These are phyloP conservation scores for Boechera stricta DNA, from an alignment of 345 rosid genomes.

Conservation along the genomic window DNA sequence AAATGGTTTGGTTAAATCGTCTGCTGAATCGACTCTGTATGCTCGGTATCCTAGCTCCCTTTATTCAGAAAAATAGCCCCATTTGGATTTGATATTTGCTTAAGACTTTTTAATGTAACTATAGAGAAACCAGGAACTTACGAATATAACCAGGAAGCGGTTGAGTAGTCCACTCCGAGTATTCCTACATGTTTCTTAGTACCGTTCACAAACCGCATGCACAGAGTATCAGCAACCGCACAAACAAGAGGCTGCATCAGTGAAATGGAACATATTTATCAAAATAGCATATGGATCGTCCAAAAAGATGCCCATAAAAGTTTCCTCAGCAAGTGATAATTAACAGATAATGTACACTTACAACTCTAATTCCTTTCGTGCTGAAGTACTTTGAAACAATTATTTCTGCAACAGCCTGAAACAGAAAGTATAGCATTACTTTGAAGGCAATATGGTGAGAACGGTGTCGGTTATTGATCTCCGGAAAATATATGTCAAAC, in stretches of 20 bases:
- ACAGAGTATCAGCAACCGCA: conserved; percentile 82
- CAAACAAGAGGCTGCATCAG: conserved; percentile 68
- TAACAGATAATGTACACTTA: conserved; percentile 51
- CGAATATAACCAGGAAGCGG: conserved; percentile 86
- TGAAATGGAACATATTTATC: conserved; percentile 5
- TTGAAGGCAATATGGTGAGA: conserved; percentile 17
- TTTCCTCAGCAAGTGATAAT: conserved; percentile 8
- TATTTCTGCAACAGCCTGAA: conserved; percentile 82
- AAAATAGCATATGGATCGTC: conserved; percentile 4
- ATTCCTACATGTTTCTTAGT: conserved; percentile 60
- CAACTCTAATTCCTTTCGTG: conserved; percentile 66
- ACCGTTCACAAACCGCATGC: conserved; percentile 82
- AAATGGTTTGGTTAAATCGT: conserved; percentile 80
- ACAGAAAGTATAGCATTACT: conserved; percentile 18
- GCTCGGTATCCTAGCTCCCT: conserved; percentile 88
- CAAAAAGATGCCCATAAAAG: background rate
- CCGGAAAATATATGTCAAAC: background rate
- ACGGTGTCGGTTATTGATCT: background rate
- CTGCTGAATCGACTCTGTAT: conserved; percentile 69
- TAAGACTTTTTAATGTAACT: background rate
- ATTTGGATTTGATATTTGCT: background rate
- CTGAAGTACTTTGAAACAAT: conserved; percentile 80
- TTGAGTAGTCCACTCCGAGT: conserved; percentile 81
- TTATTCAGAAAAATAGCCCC: conserved; percentile 21
- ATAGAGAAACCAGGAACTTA: conserved; percentile 48